Percentiles rank a stretch among this genome's conserved stretches.
Conservation (phyloP, 2,329 filamentous ascomycete genomes). For the Xylariaceae sp. region DNA sequence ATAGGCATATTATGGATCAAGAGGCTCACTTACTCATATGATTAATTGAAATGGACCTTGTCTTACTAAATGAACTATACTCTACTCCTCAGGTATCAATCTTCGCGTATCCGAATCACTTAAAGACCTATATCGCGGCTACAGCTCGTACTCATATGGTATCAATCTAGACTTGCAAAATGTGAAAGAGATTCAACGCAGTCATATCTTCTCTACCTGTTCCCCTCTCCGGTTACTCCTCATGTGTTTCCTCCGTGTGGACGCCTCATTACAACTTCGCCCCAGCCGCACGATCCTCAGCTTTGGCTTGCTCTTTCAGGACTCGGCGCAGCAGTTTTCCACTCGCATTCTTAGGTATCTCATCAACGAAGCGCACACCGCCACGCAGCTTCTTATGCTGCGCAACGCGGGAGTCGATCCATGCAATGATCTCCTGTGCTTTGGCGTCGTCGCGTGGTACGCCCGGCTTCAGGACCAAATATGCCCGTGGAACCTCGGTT, state of each 20-base stretch:
- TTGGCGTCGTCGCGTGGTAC: conserved; percentile 46
- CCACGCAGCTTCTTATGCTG: conserved; percentile 49
- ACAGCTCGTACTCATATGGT: not conserved
- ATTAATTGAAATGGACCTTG: too few relatives aligned
- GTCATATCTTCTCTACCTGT: conserved; percentile 2
- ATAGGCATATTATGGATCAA: too few relatives aligned
- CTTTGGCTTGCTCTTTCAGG: conserved; percentile 54
- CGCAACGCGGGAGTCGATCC: conserved; percentile 48
- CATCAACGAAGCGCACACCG: conserved; percentile 55
- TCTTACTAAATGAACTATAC: not conserved
- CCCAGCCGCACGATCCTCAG: conserved; percentile 39
- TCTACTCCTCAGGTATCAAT: not conserved
- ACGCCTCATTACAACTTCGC: conserved; percentile 37
- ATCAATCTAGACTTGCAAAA: not conserved
- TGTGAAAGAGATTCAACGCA: not conserved
- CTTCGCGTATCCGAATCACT: not conserved
- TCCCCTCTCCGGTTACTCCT: not conserved
- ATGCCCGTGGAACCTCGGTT: conserved; percentile 73
- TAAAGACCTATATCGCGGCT: not conserved
- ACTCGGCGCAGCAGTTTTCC: conserved; percentile 69
- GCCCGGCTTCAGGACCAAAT: conserved; percentile 59
- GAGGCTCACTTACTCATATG: not conserved
- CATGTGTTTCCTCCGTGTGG: not conserved
- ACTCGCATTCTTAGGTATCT: conserved; percentile 68
- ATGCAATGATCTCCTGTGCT: conserved; percentile 48